These are phyloP conservation scores for Paraleonurus japonicus DNA, from an alignment of 257 asterid genomes.

Conservation along the genomic window DNA sequence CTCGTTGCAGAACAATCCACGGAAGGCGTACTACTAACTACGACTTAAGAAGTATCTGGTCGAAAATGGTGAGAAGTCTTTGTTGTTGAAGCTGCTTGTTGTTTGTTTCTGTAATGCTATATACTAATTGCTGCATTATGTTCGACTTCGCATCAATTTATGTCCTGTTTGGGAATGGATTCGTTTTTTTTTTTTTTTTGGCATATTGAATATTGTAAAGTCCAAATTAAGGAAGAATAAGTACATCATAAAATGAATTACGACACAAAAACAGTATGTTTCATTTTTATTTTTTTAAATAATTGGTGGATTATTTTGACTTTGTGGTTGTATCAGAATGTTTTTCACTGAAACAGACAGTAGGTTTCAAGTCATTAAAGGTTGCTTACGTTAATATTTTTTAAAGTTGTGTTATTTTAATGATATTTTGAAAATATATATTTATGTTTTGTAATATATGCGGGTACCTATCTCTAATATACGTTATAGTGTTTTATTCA, in stretches of 20 bases:
- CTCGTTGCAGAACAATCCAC: conserved; percentile 71
- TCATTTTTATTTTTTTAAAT: too few species aligned
- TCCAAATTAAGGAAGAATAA: neutral
- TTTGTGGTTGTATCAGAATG: too few species aligned
- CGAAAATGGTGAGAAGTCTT: neutral
- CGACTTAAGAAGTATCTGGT: neutral
- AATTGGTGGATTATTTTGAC: too few species aligned
- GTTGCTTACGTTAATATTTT: too few species aligned
- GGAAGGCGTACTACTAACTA: conserved; percentile 64
- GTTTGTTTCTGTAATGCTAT: conserved; percentile 16
- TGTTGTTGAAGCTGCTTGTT: conserved; percentile 11
- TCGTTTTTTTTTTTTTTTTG: neutral
- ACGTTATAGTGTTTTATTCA: too few species aligned
- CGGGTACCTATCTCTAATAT: too few species aligned
- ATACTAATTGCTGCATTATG: neutral
- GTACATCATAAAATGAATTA: neutral
- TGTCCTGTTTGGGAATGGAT: neutral
- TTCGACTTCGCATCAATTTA: conserved; percentile 1
- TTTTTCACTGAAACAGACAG: too few species aligned
- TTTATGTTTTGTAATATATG: too few species aligned
- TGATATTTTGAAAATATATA: too few species aligned
- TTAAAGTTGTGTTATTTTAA: too few species aligned
- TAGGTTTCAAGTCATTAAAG: too few species aligned
- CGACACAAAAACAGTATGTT: too few species aligned
- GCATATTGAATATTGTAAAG: neutral